Evolutionary conservation across 768 basidiomycete species (phyloP).

Genomic region (Leccinum fibrillosum): DNA sequence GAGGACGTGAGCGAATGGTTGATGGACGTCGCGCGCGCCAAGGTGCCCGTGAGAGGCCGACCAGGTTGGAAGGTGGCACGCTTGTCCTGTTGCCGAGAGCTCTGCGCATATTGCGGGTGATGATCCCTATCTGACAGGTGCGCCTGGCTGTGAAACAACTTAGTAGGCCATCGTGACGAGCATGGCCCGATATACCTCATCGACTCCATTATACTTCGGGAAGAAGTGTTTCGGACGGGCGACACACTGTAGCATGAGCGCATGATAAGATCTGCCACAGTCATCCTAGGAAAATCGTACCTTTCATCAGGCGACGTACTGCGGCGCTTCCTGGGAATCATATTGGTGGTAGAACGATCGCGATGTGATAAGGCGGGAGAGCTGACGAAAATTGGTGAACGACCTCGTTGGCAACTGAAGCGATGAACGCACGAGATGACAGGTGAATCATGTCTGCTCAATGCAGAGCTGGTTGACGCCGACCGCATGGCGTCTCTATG

Average conservation of each 20-base stretch:
- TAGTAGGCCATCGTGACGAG: constrained; percentile 3
- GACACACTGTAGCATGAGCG: constrained; percentile 8
- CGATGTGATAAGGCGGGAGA: constrained; percentile 28
- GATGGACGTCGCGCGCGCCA: constrained; percentile 15
- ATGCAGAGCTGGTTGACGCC: constrained; percentile 28
- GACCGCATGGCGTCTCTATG: constrained; percentile 32
- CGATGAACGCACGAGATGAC: constrained; percentile 28
- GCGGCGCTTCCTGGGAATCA: constrained; percentile 32
- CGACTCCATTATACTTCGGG: constrained; percentile 21
- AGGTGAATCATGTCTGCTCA: constrained; percentile 30
- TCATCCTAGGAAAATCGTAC: constrained; percentile 11
- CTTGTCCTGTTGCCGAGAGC: constrained; percentile 13
- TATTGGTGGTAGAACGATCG: constrained; percentile 28
- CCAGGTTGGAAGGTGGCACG: constrained; percentile 1
- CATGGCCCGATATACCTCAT: constrained; percentile 23
- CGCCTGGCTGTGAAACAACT: constrained; percentile 19
- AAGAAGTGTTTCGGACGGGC: constrained; percentile 14
- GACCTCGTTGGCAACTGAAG: constrained; percentile 7
- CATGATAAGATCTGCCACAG: constrained; percentile 11
- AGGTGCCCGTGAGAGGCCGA: constrained; percentile 6
- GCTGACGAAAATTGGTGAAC: constrained; percentile 20
- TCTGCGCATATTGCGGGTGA: constrained; percentile 7
- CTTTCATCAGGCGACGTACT: constrained; percentile 30
- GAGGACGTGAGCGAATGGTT: constrained; percentile 23
- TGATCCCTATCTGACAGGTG: constrained; percentile 19